Conservation (phyloP, 805 yeast species). For the Cyberlindnera amylophila region DNA sequence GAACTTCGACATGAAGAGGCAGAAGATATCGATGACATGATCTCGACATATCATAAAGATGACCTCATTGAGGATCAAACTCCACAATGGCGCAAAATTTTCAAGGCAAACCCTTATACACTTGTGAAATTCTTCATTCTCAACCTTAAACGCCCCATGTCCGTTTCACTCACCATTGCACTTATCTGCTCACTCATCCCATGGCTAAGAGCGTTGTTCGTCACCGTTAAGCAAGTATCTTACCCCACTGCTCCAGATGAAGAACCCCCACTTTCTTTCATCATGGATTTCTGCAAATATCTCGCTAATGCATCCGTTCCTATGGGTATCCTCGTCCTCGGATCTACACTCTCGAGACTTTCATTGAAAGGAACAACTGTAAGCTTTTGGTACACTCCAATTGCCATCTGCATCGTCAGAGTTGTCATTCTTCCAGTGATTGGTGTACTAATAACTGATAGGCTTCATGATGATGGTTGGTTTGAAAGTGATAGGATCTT, state of each 20-base stretch:
- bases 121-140: constrained; percentile 34
- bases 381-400: constrained; percentile 42
- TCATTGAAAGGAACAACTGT: constrained; percentile 44
- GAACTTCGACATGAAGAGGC: constrained; percentile 9
- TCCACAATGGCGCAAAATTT: background rate
- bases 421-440: constrained; percentile 75
- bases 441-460: constrained; percentile 64
- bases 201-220: constrained; percentile 76
- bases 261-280: constrained; percentile 78
- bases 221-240: constrained; percentile 37
- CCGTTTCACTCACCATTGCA: constrained; percentile 63
- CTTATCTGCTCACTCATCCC: constrained; percentile 79
- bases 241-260: constrained; percentile 81
- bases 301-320: constrained; percentile 91
- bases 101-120: background rate
- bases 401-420: constrained; percentile 52
- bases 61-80: constrained; percentile 5
- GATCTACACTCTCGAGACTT: constrained; percentile 84
- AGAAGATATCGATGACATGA: constrained; percentile 41
- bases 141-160: constrained; percentile 69
- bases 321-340: constrained; percentile 75
- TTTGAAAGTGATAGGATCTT: constrained; percentile 50
- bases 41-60: constrained; percentile 38
- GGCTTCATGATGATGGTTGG: constrained; percentile 65
- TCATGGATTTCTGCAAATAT: constrained; percentile 77